These are phyloP conservation scores for Candida tibetensis DNA, from an alignment of 805 yeast genomes.

Conservation along the genomic window DNA sequence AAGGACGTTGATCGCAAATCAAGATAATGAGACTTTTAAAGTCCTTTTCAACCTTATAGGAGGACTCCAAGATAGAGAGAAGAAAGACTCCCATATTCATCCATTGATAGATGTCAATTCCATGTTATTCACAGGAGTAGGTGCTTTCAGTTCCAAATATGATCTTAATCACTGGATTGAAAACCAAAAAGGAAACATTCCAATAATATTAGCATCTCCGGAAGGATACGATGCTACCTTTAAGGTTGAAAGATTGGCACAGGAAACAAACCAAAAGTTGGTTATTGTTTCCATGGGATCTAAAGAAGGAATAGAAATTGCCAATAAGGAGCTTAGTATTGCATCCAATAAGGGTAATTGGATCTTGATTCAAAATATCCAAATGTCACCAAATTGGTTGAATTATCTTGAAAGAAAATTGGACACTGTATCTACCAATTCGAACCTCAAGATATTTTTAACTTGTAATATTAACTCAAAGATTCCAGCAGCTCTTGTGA, in stretches of 20 bases:
- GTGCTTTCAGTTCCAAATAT: conserved; percentile 31
- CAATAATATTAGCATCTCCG: conserved; percentile 55
- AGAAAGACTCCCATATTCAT: conserved; percentile 13
- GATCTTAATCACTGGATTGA: conserved; percentile 29
- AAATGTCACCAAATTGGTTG: conserved; percentile 67
- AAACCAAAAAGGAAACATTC: conserved; percentile 17
- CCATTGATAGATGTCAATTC: conserved; percentile 16
- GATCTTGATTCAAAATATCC: conserved; percentile 80
- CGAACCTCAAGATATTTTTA: conserved; percentile 55
- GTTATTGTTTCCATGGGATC: conserved; percentile 70
- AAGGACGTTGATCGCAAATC: conserved; percentile 9
- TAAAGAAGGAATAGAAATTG: conserved; percentile 56
- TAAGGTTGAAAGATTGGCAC: conserved; percentile 47
- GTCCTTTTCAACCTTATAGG: conserved; percentile 13
- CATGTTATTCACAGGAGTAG: conserved; percentile 25
- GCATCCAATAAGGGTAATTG: conserved; percentile 55
- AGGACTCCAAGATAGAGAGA: conserved; percentile 3
- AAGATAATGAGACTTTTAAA: conserved; percentile 17
- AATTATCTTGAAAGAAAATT: conserved; percentile 49
- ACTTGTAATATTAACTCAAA: conserved; percentile 53
- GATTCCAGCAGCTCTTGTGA: conserved; percentile 56
- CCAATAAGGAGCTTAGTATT: conserved; percentile 49
- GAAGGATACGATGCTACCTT: conserved; percentile 67
- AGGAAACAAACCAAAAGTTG: conserved; percentile 21
- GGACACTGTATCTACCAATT: conserved; percentile 21